Conservation (phyloP, 495 filamentous ascomycete genomes). For the Cryomyces minteri region DNA sequence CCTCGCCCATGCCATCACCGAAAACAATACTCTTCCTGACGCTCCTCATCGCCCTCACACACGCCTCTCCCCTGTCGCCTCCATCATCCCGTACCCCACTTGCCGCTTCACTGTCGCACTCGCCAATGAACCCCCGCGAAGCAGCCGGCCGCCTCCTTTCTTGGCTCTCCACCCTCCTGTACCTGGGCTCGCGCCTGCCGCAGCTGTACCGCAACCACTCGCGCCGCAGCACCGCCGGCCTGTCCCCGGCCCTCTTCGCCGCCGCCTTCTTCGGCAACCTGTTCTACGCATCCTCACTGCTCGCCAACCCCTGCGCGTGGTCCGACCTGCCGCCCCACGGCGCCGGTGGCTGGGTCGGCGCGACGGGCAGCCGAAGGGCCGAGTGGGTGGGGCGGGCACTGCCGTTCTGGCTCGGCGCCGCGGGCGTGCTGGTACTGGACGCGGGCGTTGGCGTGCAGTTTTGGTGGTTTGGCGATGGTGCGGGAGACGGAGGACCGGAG, state of each 20-base stretch:
- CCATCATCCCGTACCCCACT: conserved; percentile 7
- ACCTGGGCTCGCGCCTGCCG: conserved; percentile 51
- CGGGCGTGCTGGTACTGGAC: conserved; percentile 48
- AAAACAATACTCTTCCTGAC: conserved; percentile 16
- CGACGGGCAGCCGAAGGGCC: conserved; percentile 33
- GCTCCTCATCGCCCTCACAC: conserved; percentile 15
- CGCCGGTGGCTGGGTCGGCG: conserved; percentile 46
- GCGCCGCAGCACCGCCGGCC: conserved; percentile 48
- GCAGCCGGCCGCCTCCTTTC: conserved; percentile 38
- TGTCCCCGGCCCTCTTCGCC: conserved; percentile 49
- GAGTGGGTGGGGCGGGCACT: conserved; percentile 39
- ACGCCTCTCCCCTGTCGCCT: conserved; percentile 5
- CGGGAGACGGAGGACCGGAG: conserved; percentile 20
- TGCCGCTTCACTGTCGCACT: conserved; percentile 10
- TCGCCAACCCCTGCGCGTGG: conserved; percentile 55
- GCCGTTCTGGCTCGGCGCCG: conserved; percentile 58
- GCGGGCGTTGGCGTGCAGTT: conserved; percentile 49
- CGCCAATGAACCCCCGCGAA: conserved; percentile 20
- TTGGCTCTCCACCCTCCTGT: conserved; percentile 47
- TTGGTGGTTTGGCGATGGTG: conserved; percentile 32
- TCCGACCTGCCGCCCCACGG: conserved; percentile 38
- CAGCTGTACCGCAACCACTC: conserved; percentile 51
- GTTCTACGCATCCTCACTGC: conserved; percentile 49
- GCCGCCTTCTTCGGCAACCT: conserved; percentile 57
- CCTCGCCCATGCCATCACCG: conserved; percentile 7